These are phyloP conservation scores for Rhizoclosmatium sp. DNA, from an alignment of 192 early-diverging fungal species.

Conservation along the genomic window DNA sequence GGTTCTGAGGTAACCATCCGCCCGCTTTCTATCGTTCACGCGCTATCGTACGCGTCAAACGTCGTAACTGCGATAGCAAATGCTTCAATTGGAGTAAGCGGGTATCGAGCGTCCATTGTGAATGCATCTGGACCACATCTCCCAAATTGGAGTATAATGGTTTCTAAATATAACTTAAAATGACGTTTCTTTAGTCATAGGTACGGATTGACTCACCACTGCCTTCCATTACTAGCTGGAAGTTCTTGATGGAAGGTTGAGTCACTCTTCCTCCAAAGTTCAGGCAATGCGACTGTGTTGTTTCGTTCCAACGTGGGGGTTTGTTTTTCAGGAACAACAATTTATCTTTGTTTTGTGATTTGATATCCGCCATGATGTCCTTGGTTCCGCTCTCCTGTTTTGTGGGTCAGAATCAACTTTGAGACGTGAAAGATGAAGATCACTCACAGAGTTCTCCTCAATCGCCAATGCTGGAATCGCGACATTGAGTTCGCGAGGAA, in stretches of 20 bases:
- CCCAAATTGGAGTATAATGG: conserved; percentile 69
- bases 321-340: conserved; percentile 68
- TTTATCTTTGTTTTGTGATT: conserved; percentile 55
- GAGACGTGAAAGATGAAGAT: neutral
- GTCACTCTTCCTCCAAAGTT: conserved; percentile 73
- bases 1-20: neutral
- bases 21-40: conserved; percentile 36
- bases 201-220: conserved; percentile 47
- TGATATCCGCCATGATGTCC: conserved; percentile 65
- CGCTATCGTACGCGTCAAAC: conserved; percentile 69
- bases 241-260: conserved; percentile 69
- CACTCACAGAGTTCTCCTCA: conserved; percentile 49
- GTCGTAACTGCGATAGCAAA: conserved; percentile 66
- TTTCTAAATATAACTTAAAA: neutral
- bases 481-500: conserved; percentile 64
- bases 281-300: conserved; percentile 67
- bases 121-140: conserved; percentile 68
- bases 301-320: conserved; percentile 72
- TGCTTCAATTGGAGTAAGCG: conserved; percentile 66
- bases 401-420: neutral
- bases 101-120: conserved; percentile 62
- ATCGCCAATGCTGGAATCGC: conserved; percentile 57
- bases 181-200: neutral
- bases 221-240: conserved; percentile 60
- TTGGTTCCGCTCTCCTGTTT: conserved; percentile 45